phyloP scores from a whole-genome alignment of 2,329 filamentous ascomycete species.

The Calcarisporium arbuscula region DNA sequence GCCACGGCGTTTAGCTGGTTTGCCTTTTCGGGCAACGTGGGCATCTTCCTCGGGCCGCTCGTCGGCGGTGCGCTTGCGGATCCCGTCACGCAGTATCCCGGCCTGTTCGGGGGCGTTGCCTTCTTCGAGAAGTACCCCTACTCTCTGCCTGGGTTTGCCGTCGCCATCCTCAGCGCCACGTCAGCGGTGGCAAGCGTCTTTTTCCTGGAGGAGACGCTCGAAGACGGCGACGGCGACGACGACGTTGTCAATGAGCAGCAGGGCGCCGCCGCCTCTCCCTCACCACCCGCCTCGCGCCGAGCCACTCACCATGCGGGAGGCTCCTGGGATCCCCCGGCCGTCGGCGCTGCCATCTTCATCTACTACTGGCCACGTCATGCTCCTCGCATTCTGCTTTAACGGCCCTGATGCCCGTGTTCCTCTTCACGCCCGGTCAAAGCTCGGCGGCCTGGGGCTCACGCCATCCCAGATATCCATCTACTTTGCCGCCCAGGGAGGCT shows the following conservation, averaged over 20 bases:
- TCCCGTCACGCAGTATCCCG: conserved; percentile 57
- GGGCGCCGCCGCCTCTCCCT: conserved; percentile 3
- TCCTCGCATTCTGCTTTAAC: conserved; percentile 67
- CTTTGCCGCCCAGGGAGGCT: conserved; percentile 56
- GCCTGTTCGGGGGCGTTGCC: conserved; percentile 36
- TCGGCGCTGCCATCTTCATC: conserved; percentile 57
- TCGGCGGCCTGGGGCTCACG: conserved; percentile 61
- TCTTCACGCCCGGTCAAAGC: conserved; percentile 54
- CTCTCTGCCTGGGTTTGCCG: conserved; percentile 48
- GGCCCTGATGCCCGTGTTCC: conserved; percentile 64
- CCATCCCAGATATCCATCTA: conserved; percentile 59
- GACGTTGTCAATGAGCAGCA: conserved; percentile 3
- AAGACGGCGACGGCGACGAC: conserved; percentile 1
- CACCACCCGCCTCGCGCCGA: conserved; percentile 1
- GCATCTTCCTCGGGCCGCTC: conserved; percentile 65
- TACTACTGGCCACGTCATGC: conserved; percentile 61
- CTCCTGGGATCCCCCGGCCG: conserved; percentile 58
- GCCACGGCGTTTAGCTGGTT: conserved; percentile 71
- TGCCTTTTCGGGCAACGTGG: conserved; percentile 67
- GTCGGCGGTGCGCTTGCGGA: conserved; percentile 64
- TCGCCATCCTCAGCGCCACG: conserved; percentile 48
- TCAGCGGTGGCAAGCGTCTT: conserved; percentile 29
- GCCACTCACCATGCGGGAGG: conserved; percentile 18
- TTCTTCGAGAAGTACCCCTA: conserved; percentile 49
- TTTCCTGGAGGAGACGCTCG: conserved; percentile 58